Percentiles rank a stretch among this genome's conserved stretches.
Evolutionary conservation across 768 basidiomycete species (phyloP).

Genomic region (Chalciporus pseudorubinellus): DNA sequence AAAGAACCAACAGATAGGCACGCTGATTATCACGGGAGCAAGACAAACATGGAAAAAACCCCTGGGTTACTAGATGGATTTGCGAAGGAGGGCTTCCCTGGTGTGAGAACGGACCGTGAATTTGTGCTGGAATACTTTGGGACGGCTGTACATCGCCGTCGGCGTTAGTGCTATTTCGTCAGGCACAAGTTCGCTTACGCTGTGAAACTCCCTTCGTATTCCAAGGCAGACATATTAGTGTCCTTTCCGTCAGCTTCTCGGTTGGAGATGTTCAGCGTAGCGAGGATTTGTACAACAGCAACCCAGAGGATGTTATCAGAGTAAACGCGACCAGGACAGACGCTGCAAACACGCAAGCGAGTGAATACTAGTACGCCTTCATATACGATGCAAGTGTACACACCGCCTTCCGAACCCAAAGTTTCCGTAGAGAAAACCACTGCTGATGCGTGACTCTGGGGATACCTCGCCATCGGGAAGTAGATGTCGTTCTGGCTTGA

Average conservation of each 20-base stretch:
- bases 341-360: neutral
- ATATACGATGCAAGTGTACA: neutral
- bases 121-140: neutral
- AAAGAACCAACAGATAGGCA: too few species aligned
- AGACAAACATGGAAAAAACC: too few species aligned
- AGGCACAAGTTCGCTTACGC: neutral
- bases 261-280: neutral
- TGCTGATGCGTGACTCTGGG: neutral
- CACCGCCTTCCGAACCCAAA: slow-evolving; percentile 3
- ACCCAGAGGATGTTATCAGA: neutral
- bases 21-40: too few species aligned
- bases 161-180: too few species aligned
- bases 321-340: slow-evolving; percentile 2
- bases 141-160: neutral
- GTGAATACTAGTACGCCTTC: neutral
- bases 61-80: neutral
- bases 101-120: neutral
- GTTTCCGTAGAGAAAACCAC: slow-evolving; percentile 1
- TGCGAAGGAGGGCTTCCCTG: neutral
- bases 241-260: neutral
- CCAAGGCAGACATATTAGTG: neutral
- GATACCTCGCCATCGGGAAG: neutral
- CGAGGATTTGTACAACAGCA: neutral
- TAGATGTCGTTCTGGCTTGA: neutral
- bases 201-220: slow-evolving; percentile 3